These are phyloP conservation scores for Balakata baccata DNA, from an alignment of 345 rosid species.

Conservation along the genomic window DNA sequence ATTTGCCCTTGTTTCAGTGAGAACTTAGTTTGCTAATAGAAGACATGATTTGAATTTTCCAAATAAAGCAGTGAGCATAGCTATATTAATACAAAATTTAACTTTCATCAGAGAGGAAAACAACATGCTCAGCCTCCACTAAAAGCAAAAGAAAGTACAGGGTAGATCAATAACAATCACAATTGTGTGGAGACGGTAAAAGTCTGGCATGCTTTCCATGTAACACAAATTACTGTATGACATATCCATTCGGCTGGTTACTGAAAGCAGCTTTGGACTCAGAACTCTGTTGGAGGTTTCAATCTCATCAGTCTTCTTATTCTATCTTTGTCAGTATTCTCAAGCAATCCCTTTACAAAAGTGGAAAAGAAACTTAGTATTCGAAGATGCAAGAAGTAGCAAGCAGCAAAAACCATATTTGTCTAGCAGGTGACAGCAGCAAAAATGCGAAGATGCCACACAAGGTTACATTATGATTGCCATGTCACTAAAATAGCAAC, in stretches of 20 bases:
- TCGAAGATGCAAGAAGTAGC: slow-evolving; percentile 9
- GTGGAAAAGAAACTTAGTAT: background rate
- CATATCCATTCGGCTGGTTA: slow-evolving; percentile 4
- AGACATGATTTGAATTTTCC: too few species aligned
- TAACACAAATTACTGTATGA: background rate
- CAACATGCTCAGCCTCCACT: too few species aligned
- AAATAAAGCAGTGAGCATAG: too few species aligned
- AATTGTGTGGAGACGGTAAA: background rate
- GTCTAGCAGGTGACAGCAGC: background rate
- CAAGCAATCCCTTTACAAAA: slow-evolving; percentile 63
- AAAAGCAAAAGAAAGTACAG: background rate
- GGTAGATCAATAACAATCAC: background rate
- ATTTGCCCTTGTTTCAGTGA: too few species aligned
- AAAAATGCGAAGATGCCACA: background rate
- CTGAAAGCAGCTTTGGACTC: slow-evolving; percentile 18
- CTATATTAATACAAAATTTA: background rate
- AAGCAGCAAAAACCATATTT: background rate
- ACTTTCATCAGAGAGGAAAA: background rate
- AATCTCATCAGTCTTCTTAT: slow-evolving; percentile 72
- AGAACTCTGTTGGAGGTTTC: slow-evolving; percentile 86
- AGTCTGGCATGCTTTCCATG: background rate
- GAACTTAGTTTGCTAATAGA: too few species aligned
- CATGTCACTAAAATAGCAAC: background rate
- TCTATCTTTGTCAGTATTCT: slow-evolving; percentile 82
- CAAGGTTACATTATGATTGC: background rate